A percentile compares a stretch with the other conserved stretches of the same genome.
Evolutionary conservation across 331 rosid genomes (phyloP).

Genomic region (Acacia concinna): DNA sequence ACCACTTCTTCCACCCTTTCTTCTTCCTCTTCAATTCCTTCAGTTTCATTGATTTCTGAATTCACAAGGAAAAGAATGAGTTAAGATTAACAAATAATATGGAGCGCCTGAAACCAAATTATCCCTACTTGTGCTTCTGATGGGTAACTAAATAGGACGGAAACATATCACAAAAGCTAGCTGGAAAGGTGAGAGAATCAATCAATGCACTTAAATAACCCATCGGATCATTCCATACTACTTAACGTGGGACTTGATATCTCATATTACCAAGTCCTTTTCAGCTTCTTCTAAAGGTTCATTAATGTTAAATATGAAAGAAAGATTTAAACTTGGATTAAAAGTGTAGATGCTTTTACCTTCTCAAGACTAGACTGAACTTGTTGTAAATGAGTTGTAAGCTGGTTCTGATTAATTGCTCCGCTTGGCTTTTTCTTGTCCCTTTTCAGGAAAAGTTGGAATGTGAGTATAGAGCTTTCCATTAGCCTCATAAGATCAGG

Average conservation of each 20-base stretch:
- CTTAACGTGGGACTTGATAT: neutral
- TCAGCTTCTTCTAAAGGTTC: slow-evolving; percentile 2
- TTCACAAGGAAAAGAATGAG: neutral
- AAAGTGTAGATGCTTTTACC: slow-evolving; percentile 47
- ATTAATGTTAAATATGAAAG: neutral
- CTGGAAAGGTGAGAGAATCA: neutral
- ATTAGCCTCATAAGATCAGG: slow-evolving; percentile 71
- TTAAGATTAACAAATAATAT: neutral
- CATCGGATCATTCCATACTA: neutral
- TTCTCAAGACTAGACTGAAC: slow-evolving; percentile 76
- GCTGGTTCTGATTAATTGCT: slow-evolving; percentile 57
- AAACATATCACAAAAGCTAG: neutral
- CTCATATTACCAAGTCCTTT: neutral
- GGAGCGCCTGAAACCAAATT: neutral
- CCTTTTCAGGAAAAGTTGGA: slow-evolving; percentile 76
- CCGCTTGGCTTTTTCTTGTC: slow-evolving; percentile 70
- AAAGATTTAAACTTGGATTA: slow-evolving; percentile 5
- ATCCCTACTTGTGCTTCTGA: neutral
- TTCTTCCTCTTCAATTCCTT: slow-evolving; percentile 72
- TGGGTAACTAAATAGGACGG: neutral
- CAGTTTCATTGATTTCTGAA: slow-evolving; percentile 75
- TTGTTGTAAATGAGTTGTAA: slow-evolving; percentile 70
- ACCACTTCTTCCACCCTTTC: slow-evolving; percentile 69
- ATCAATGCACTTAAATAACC: neutral
- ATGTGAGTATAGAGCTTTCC: slow-evolving; percentile 73